These are phyloP conservation scores for Didymella segeticola DNA, from an alignment of 2,329 filamentous ascomycete species.

Conservation along the genomic window DNA sequence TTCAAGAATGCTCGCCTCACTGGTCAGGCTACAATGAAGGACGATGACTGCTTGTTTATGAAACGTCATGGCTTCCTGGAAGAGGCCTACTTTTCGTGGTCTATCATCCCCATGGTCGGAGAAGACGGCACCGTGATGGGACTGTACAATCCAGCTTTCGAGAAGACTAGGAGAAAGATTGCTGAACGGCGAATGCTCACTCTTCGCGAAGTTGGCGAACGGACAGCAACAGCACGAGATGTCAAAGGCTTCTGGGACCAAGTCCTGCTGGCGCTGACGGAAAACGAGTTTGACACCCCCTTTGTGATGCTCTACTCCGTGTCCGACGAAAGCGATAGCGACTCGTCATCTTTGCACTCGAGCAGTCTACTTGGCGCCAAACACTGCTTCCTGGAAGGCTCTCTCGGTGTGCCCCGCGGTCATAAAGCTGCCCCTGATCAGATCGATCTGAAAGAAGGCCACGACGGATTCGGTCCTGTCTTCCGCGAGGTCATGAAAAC, in stretches of 20 bases:
- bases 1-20: conserved; percentile 71
- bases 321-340: conserved; percentile 72
- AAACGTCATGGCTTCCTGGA: conserved; percentile 73
- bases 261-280: conserved; percentile 71
- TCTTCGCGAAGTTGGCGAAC: conserved; percentile 77
- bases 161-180: conserved; percentile 79
- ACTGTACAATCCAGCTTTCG: conserved; percentile 80
- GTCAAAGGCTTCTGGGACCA: conserved; percentile 76
- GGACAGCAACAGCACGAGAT: conserved; percentile 73
- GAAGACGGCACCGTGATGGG: conserved; percentile 76
- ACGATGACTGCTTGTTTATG: conserved; percentile 79
- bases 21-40: conserved; percentile 83
- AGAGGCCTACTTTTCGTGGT: conserved; percentile 85
- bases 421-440: conserved; percentile 67
- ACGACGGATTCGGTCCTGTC: conserved; percentile 76
- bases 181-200: conserved; percentile 82
- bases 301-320: conserved; percentile 81
- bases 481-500: conserved; percentile 78
- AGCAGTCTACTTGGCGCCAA: conserved; percentile 68
- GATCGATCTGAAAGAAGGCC: conserved; percentile 73
- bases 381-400: conserved; percentile 73
- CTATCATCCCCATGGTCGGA: conserved; percentile 78
- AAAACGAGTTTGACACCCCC: conserved; percentile 77
- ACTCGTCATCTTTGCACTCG: conserved; percentile 74
- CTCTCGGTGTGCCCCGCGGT: conserved; percentile 69